phyloP scores from a whole-genome alignment of 768 basidiomycete species.

The Pleurotus platypus region DNA sequence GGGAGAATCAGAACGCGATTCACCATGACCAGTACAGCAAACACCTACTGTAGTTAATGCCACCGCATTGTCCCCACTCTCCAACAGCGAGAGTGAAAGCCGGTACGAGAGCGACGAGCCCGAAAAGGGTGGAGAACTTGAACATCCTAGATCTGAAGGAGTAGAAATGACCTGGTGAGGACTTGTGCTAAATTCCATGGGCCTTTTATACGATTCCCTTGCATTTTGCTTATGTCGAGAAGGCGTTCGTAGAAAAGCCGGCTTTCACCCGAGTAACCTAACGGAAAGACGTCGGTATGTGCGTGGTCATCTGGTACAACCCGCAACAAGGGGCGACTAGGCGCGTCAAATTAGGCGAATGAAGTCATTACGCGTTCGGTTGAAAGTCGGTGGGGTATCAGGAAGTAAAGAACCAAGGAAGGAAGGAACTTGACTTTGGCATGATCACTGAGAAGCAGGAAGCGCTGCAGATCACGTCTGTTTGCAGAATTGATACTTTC shows the following conservation, averaged over 20 bases:
- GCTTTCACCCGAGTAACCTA: conserved; percentile 1
- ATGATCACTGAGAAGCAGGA: background rate
- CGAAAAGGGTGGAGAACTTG: conserved; percentile 41
- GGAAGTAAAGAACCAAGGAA: background rate
- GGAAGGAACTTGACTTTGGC: background rate
- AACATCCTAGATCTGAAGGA: conserved; percentile 32
- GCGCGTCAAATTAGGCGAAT: background rate
- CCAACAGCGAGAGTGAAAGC: conserved; percentile 39
- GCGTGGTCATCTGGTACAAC: conserved; percentile 4
- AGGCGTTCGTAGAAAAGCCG: background rate
- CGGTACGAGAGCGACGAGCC: conserved; percentile 39
- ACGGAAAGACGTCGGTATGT: conserved; percentile 7
- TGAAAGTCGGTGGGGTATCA: conserved; percentile 1
- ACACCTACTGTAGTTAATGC: conserved; percentile 43
- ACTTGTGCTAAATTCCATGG: background rate
- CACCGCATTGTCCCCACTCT: conserved; percentile 53
- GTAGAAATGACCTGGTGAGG: background rate
- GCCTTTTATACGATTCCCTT: conserved; percentile 1
- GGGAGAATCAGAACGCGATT: background rate
- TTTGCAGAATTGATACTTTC: too few species aligned
- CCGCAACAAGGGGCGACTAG: background rate
- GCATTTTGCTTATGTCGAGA: background rate
- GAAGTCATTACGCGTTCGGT: background rate
- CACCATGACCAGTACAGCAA: background rate
- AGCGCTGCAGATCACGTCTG: too few species aligned